Percentiles rank a stretch among this genome's conserved stretches.
Conservation (phyloP, 2,329 filamentous ascomycete species). For the Cladosporium oxysporum region DNA sequence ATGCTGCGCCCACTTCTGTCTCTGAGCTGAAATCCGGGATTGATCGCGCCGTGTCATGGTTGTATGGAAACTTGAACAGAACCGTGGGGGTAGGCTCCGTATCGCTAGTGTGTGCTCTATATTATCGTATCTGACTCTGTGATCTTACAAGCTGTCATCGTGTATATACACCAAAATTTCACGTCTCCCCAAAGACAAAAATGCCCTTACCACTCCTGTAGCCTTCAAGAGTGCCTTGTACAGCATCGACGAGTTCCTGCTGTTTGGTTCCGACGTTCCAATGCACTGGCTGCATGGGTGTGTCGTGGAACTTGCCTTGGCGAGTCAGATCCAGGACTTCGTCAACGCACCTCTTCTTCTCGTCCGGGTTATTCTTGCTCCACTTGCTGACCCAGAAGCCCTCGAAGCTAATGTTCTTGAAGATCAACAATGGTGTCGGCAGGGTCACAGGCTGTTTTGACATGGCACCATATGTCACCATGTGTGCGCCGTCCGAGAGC, state of each 20-base stretch:
- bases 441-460: slow-evolving; percentile 79
- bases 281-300: slow-evolving; percentile 75
- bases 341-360: slow-evolving; percentile 78
- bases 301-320: slow-evolving; percentile 76
- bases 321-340: slow-evolving; percentile 78
- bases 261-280: slow-evolving; percentile 84
- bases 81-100: neutral
- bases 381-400: slow-evolving; percentile 96
- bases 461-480: slow-evolving; percentile 98
- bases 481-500: slow-evolving; percentile 64
- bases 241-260: slow-evolving; percentile 67
- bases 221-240: slow-evolving; percentile 80
- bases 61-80: neutral
- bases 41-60: neutral
- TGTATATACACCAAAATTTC: neutral
- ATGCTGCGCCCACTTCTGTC: neutral
- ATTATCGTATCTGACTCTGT: neutral
- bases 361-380: slow-evolving; percentile 72
- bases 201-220: slow-evolving; percentile 88
- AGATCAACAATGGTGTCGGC: slow-evolving; percentile 84
- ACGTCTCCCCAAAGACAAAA: slow-evolving; percentile 71
- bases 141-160: neutral
- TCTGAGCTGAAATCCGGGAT: neutral
- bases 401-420: slow-evolving; percentile 84
- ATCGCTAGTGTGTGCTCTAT: neutral